Evolutionary conservation across 192 early-diverging fungal genomes (phyloP), one percentile per base, ranked within the genome.

Genomic region (Obelidium mucronatum): DNA sequence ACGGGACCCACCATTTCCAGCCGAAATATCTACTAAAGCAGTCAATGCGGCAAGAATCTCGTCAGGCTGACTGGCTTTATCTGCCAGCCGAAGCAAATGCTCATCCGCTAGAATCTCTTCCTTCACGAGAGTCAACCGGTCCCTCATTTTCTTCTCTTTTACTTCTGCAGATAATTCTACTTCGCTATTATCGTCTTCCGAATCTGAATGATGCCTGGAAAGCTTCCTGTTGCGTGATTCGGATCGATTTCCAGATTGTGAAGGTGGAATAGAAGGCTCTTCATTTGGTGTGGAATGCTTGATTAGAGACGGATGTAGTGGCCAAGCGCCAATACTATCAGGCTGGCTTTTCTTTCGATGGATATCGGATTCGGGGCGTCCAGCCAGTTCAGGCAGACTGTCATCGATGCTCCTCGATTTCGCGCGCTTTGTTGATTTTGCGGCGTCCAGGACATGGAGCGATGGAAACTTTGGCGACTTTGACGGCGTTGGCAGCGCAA

Each of bases 91-190:
- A 2, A 74, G 36, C 39, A 74, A 63, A 48, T 62, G 39, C 26
- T 74, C 72, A 17, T 74, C 72, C 11, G 60, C 60, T 39, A 74
- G 19, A 48, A 62, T 74, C 39, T 74, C 72, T 19, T 74, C 72
- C 40, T 62, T 72, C 35, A 36, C 69, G 13, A 54, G 13, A 34
- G 69, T 72, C 36, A 72, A 30, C 11, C 40, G 52, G 36, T 72
- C 69, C 24, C 69, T 31, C 51, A 59, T 72, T 35, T 72, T 58
- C 54, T 58, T 72, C 19, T 22, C 28, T 31, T 67, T 67, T 13
- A 33, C 13, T 13, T 64, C 1, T 19, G 61, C 11, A 17, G 61
- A 24, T 13, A 64, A 35, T 39, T 64, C 61, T 35, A 13, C 31
- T 17, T 67, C 66, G 17, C 26, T 51, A 17, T 26, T 6, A 6